Evolutionary conservation across 2,329 filamentous ascomycete genomes (phyloP), one percentile per base, ranked within the genome.

Genomic region (Huntiella savannae): DNA sequence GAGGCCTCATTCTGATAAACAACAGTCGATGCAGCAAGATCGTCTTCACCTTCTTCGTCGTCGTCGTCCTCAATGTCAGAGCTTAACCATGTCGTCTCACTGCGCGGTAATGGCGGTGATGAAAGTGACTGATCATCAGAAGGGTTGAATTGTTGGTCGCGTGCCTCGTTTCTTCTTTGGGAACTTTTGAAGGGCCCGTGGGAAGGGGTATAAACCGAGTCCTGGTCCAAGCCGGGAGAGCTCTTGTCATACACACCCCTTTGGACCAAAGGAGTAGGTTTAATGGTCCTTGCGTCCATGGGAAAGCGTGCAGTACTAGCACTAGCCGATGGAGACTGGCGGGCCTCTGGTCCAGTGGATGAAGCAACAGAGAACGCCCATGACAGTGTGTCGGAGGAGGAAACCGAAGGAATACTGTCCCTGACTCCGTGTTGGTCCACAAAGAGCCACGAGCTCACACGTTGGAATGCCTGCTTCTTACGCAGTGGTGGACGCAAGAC

Each of bases 391-490:
- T 28, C 22, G 22, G 40, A 41, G 2, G 40, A 41, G 12, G 40
- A 41, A 15, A 32, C n/a, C 3, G 19, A 41, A n/a, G 40, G 40
- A 19, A 41, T 13, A n/a, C 19, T 41, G 15, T 8, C 5, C 6
- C 33, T 19, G 19, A 13, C 15, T 41, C 33, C 13, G 8, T 32
- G 58, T 45, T 59, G 57, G 48, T 63, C 56, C 39, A 68, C 63
- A 52, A 70, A 73, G 19, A 78, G 62, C 73, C 74, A 78, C 52
- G 58, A 67, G 2, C 74, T 77, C 6, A 78, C 70, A 12, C 68
- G 65, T 7, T 73, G 74, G 55, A 79, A 78, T 0, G 74, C 77
- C 55, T 78, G 79, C 64, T 77, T 79, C 63, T 78, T 78, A 49
- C 75, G 64, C 51, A 78, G 56, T 1, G 72, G 71, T 5, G 73